These are phyloP conservation scores for Microcyclospora pomicola DNA, from an alignment of 2,329 filamentous ascomycete species.

Conservation along the genomic window DNA sequence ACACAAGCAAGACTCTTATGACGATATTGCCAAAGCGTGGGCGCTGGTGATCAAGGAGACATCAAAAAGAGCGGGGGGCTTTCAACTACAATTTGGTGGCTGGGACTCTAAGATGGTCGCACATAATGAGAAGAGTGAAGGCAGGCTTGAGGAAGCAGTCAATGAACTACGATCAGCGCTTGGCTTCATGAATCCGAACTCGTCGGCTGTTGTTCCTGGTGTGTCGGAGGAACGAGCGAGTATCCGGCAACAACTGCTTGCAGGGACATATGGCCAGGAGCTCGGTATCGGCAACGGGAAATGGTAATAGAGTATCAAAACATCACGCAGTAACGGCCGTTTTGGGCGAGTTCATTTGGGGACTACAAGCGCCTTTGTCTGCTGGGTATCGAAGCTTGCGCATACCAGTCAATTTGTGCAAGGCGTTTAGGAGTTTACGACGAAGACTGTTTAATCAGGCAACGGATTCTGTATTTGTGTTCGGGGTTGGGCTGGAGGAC, in stretches of 20 bases:
- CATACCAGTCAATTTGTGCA: too few relatives aligned
- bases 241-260: slow-evolving; percentile 35
- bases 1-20: slow-evolving; percentile 89
- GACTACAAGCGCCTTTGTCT: too few relatives aligned
- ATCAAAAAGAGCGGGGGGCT: slow-evolving; percentile 78
- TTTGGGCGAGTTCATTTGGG: too few relatives aligned
- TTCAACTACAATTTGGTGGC: slow-evolving; percentile 73
- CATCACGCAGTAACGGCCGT: too few relatives aligned
- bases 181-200: slow-evolving; percentile 53
- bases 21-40: slow-evolving; percentile 92
- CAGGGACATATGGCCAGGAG: slow-evolving; percentile 34
- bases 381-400: too few relatives aligned
- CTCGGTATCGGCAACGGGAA: slow-evolving; percentile 40
- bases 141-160: slow-evolving; percentile 67
- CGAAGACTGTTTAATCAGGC: too few relatives aligned
- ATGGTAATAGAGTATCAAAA: slow-evolving; percentile 2
- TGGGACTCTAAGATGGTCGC: slow-evolving; percentile 83
- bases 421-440: too few relatives aligned
- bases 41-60: slow-evolving; percentile 80
- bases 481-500: too few relatives aligned
- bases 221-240: slow-evolving; percentile 27
- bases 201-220: slow-evolving; percentile 4
- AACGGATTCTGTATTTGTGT: too few relatives aligned
- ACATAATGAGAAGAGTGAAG: slow-evolving; percentile 77
- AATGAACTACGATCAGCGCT: slow-evolving; percentile 60